Evolutionary conservation across 345 rosid species (phyloP), one percentile per base, ranked within the genome.

Genomic region (Leavenworthia alabamica): DNA sequence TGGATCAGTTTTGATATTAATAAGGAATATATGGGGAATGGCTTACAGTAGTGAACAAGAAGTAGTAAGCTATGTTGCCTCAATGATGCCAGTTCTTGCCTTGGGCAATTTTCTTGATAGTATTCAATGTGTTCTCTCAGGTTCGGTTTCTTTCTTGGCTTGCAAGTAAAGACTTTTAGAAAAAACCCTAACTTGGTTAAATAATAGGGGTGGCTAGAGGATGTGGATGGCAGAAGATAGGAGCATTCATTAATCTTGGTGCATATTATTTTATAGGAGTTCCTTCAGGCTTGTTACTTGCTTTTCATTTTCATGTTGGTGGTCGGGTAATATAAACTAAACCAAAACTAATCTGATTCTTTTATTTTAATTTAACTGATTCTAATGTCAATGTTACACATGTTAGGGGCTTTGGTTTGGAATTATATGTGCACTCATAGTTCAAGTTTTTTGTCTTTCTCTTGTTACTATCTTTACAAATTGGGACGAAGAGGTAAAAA

Each of bases 181-280:
- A 9, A 20, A 8, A 0, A 37, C 31, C 10, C 17, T 10, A 19
- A n/a, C 20, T 50, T 42, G 40, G 54, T 68, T 60, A 22, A 32
- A 20, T 41, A 49, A 24, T 10, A 78, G 82, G 82, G 55, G 53
- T 60, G 39, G 85, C 78, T 31, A 81, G 85, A 81, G 82, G 82
- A 13, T 78, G 85, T 54, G 85, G 81, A 28, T 78, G 82, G 81
- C 81, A 81, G 64, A 73, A 73, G 68, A 64, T 75, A 28, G 80
- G 81, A 15, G 85, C 85, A 17, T 71, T 44, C 43, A 41, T 76
- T 2, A 78, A 78, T 49, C 66, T 81, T 24, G 85, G 82, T 35
- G 68, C 81, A 3, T 81, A 75, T 63, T 78, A 81, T 67, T 10
- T 78, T 7, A 70, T 78, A 2, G 85, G 85, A 35, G 64, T 81